These are phyloP conservation scores for Lentithecium fluviatile DNA, from an alignment of 495 filamentous ascomycete species.

Conservation along the genomic window DNA sequence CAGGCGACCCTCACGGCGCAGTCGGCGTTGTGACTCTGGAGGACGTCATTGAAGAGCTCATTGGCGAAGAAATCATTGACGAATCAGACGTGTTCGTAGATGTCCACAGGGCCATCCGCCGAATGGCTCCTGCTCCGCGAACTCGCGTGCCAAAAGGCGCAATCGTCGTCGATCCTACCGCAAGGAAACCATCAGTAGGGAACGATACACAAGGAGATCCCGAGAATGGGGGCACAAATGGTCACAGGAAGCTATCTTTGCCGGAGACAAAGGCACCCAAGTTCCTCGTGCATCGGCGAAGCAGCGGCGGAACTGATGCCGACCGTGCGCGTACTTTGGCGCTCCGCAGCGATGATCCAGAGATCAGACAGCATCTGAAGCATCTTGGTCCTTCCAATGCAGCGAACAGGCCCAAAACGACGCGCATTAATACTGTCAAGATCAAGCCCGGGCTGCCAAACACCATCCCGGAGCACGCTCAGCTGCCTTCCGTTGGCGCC, in stretches of 20 bases:
- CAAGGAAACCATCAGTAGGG: conserved; percentile 1
- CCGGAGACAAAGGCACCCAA: conserved; percentile 40
- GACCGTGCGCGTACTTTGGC: conserved; percentile 23
- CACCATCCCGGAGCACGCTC: conserved; percentile 24
- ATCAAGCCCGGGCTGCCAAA: conserved; percentile 65
- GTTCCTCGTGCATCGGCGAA: conserved; percentile 50
- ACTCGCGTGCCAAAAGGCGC: conserved; percentile 59
- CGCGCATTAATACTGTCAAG: conserved; percentile 85
- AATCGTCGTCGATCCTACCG: conserved; percentile 43
- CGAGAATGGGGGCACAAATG: conserved; percentile 1
- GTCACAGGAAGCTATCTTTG: conserved; percentile 16
- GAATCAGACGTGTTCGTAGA: conserved; percentile 97
- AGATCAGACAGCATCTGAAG: conserved; percentile 80
- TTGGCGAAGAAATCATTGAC: conserved; percentile 80
- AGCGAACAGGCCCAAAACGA: conserved; percentile 76
- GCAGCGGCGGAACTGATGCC: conserved; percentile 35
- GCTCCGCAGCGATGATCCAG: conserved; percentile 48
- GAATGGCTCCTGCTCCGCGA: conserved; percentile 66
- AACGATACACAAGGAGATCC: conserved; percentile 1
- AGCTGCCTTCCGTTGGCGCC: background rate
- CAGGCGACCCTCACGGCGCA: conserved; percentile 83
- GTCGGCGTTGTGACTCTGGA: conserved; percentile 93
- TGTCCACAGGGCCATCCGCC: conserved; percentile 92
- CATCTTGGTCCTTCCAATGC: conserved; percentile 91
- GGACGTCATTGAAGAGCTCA: conserved; percentile 97